These are phyloP conservation scores for Ophiocordyceps camponoti-leonardi DNA, from an alignment of 2,329 filamentous ascomycete species.

Conservation along the genomic window DNA sequence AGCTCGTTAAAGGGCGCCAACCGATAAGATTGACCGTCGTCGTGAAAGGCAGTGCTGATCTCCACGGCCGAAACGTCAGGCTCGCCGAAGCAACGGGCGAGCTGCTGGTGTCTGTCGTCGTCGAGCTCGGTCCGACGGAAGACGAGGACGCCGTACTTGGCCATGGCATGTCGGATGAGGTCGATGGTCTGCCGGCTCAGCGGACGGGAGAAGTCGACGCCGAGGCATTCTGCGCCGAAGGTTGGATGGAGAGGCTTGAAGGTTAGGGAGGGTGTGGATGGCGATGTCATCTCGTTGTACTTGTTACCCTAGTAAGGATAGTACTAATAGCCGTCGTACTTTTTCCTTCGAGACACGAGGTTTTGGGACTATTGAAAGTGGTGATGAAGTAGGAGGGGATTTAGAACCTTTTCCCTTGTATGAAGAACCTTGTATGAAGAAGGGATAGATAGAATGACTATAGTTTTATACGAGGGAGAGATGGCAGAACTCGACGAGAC, in stretches of 20 bases:
- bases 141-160: neutral
- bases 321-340: too few relatives aligned
- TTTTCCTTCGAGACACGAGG: too few relatives aligned
- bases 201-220: neutral
- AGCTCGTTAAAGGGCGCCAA: neutral
- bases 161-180: neutral
- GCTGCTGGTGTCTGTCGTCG: neutral
- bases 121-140: conserved; percentile 1
- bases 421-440: too few relatives aligned
- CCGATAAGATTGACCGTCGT: neutral
- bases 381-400: too few relatives aligned
- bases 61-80: neutral
- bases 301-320: too few relatives aligned
- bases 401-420: too few relatives aligned
- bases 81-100: conserved; percentile 1
- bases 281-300: too few relatives aligned
- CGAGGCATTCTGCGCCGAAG: neutral
- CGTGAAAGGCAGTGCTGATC: neutral
- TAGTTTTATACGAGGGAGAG: too few relatives aligned
- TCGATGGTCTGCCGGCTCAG: neutral
- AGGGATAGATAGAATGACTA: too few relatives aligned
- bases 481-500: too few relatives aligned
- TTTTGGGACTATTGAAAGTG: too few relatives aligned
- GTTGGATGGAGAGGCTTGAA: neutral
- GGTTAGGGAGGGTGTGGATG: neutral